A percentile compares a stretch with the other conserved stretches of the same genome.
These are phyloP conservation scores for Lepidium africanum DNA, from an alignment of 345 rosid species.

Conservation along the genomic window DNA sequence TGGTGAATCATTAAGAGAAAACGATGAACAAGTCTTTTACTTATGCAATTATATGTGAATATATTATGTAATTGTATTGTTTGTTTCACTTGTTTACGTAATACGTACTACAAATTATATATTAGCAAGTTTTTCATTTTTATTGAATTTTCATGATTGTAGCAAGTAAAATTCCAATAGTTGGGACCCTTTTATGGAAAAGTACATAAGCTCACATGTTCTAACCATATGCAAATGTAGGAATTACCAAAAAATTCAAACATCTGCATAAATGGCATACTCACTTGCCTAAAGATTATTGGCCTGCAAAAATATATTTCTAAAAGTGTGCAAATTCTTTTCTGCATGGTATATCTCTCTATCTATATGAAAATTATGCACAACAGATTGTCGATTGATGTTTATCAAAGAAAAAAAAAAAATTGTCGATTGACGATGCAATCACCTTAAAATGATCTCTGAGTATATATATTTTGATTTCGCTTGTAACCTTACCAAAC, in stretches of 20 bases:
- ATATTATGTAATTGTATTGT: background rate
- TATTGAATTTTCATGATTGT: background rate
- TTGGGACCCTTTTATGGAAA: background rate
- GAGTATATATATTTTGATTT: background rate
- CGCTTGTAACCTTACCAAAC: background rate
- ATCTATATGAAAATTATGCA: background rate
- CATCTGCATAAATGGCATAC: background rate
- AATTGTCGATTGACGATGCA: background rate
- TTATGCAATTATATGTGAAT: background rate
- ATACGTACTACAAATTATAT: background rate
- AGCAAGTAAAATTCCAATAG: background rate
- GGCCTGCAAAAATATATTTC: background rate
- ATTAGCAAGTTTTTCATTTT: background rate
- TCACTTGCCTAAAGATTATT: background rate
- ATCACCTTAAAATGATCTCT: background rate
- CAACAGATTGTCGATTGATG: background rate
- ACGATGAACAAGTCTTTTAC: background rate
- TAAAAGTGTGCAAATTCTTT: background rate
- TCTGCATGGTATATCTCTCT: background rate
- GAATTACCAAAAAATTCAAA: background rate
- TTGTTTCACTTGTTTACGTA: background rate
- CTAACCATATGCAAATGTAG: background rate
- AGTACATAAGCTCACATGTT: background rate
- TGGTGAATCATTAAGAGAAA: background rate
- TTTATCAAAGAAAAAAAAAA: too few species aligned